Evolutionary conservation across 176 grass and related monocot species (phyloP).

Genomic region (Aegilops umbellulata): DNA sequence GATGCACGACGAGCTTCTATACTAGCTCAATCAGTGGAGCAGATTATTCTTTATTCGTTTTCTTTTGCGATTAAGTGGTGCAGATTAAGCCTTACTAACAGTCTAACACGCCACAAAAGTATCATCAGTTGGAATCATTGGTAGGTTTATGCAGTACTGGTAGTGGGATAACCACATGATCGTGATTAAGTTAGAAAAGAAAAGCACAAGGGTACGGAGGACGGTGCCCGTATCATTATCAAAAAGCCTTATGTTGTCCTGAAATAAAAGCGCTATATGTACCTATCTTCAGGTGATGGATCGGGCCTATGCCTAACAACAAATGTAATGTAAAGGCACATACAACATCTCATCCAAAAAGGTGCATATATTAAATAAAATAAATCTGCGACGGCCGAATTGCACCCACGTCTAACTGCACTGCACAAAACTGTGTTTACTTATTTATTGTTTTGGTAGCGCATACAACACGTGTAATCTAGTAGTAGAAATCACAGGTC

Average conservation of each 20-base stretch:
- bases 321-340: neutral
- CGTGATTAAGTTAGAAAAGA: neutral
- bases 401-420: neutral
- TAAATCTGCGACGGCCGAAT: neutral
- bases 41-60: too few species aligned
- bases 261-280: neutral
- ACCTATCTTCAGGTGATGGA: slow-evolving; percentile 3
- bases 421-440: neutral
- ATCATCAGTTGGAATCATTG: neutral
- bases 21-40: neutral
- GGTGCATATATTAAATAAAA: neutral
- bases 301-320: neutral
- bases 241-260: neutral
- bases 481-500: too few species aligned
- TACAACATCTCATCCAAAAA: neutral
- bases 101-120: neutral
- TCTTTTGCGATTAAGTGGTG: neutral
- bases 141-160: neutral
- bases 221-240: neutral
- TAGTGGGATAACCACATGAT: slow-evolving; percentile 6
- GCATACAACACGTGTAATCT: too few species aligned
- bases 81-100: neutral
- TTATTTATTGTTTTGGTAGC: too few species aligned
- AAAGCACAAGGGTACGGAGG: neutral
- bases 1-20: neutral